A percentile compares a stretch with the other conserved stretches of the same genome.
These are phyloP conservation scores for Gaultheria prostrata DNA, from an alignment of 148 eudicot species.

Conservation along the genomic window DNA sequence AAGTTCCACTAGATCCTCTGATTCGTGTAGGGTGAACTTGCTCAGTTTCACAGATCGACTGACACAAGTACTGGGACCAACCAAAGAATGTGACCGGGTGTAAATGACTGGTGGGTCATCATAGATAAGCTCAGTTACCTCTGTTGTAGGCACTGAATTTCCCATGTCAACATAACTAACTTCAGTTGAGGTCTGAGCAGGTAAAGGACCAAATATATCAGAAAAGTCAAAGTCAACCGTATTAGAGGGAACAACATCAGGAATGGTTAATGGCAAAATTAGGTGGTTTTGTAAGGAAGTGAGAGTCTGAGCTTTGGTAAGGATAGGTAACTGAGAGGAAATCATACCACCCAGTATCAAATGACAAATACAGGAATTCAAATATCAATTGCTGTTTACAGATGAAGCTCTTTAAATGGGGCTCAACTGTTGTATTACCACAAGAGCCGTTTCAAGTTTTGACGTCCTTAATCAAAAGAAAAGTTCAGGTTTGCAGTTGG, in stretches of 20 bases:
- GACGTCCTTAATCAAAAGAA: slow-evolving; percentile 49
- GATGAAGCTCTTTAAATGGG: slow-evolving; percentile 31
- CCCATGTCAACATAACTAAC: slow-evolving; percentile 34
- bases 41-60: slow-evolving; percentile 60
- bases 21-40: slow-evolving; percentile 53
- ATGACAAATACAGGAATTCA: slow-evolving; percentile 27
- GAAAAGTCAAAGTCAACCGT: slow-evolving; percentile 69
- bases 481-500: slow-evolving; percentile 44
- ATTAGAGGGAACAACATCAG: slow-evolving; percentile 49
- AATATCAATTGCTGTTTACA: slow-evolving; percentile 23
- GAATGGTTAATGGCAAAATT: slow-evolving; percentile 41
- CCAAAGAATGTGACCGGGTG: slow-evolving; percentile 78
- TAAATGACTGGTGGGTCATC: slow-evolving; percentile 63
- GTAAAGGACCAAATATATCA: slow-evolving; percentile 78
- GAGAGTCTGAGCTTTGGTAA: slow-evolving; percentile 25
- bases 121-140: slow-evolving; percentile 44
- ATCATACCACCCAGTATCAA: slow-evolving; percentile 52
- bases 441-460: slow-evolving; percentile 36
- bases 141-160: slow-evolving; percentile 30
- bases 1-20: slow-evolving; percentile 40
- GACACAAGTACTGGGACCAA: slow-evolving; percentile 69
- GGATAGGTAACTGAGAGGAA: slow-evolving; percentile 52
- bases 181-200: slow-evolving; percentile 42
- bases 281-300: slow-evolving; percentile 43
- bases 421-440: slow-evolving; percentile 32